Conservation (phyloP, 2,329 filamentous ascomycete genomes). For the Cadophora luteo-olivacea region DNA sequence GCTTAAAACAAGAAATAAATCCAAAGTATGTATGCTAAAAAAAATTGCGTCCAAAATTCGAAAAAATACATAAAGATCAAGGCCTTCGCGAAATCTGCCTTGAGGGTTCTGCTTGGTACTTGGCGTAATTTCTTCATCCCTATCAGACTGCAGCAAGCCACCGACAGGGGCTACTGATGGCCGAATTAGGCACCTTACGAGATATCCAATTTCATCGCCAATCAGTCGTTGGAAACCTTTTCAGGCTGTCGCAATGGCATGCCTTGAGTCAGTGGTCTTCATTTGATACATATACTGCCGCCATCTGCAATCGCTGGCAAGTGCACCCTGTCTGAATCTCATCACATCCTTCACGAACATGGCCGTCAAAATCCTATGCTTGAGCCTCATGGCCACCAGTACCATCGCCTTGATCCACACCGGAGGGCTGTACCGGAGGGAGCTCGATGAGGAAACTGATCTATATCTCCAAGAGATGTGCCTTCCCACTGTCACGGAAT, state of each 20-base stretch:
- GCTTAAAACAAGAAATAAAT: no score
- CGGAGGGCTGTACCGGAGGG: not conserved
- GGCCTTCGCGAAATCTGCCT: not conserved
- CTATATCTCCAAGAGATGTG: constrained; percentile 10
- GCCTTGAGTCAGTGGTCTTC: not conserved
- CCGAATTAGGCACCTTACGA: constrained; percentile 1
- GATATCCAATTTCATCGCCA: not conserved
- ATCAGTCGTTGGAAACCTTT: not conserved
- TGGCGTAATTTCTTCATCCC: not conserved
- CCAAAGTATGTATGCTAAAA: no score
- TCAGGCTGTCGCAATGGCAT: not conserved
- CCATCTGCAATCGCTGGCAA: not conserved
- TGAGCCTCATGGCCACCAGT: constrained; percentile 1
- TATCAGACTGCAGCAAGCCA: not conserved
- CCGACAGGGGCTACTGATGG: not conserved
- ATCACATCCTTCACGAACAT: not conserved
- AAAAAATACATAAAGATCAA: not conserved
- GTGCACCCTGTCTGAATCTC: not conserved
- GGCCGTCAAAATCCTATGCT: not conserved
- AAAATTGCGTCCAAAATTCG: no score
- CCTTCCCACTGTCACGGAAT: not conserved
- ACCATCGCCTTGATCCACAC: not conserved
- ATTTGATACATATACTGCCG: not conserved
- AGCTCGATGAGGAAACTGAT: not conserved
- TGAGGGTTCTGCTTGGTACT: not conserved